Evolutionary conservation across 2,329 filamentous ascomycete genomes (phyloP), one percentile per base, ranked within the genome.

Genomic region (Colletotrichum brevisporum): DNA sequence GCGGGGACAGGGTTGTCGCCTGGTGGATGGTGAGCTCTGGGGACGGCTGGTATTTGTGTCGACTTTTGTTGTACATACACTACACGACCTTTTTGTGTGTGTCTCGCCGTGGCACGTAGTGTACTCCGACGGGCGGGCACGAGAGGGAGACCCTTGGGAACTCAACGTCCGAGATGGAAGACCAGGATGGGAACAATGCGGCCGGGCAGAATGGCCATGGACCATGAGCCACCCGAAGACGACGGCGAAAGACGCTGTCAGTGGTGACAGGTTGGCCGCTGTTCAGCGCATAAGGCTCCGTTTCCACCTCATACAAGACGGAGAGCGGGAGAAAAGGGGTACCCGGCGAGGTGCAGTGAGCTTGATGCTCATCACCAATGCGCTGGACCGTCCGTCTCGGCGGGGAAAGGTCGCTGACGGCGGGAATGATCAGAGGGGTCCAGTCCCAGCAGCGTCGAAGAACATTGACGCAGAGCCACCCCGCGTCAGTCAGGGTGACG

Each of bases 251-350:
- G 41, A 36, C n/a, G 31, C 15, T 24, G 21, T 24, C 47, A 50
- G 47, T 61, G 50, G 31, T 54, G 66, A 43, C 50, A 69, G 66
- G 66, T 66, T 69, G 54, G 54, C 41, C 66, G 66, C 61, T 66
- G 66, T 60, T 69, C 27, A 57, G 66, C 53, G 66, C 66, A 69
- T 69, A 69, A 69, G 39, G 61, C n/a, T 55, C 48, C 61, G 54
- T 59, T 69, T 59, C 48, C 66, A 59, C 54, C 21, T 69, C 27
- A 52, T 43, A 60, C 66, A 36, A 59, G 18, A 55, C 24, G 60
- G 43, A 36, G 48, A 53, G 36, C 36, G 51, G 52, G 48, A 68
- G 66, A 65, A 68, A 64, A 59, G 66, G 66, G 61, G 61, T 45
- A 66, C 66, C 66, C 27, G n/a, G 66, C 47, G 18, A 51, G 21